These are phyloP conservation scores for Thelonectria olida DNA, from an alignment of 2,329 filamentous ascomycete species.

Conservation along the genomic window DNA sequence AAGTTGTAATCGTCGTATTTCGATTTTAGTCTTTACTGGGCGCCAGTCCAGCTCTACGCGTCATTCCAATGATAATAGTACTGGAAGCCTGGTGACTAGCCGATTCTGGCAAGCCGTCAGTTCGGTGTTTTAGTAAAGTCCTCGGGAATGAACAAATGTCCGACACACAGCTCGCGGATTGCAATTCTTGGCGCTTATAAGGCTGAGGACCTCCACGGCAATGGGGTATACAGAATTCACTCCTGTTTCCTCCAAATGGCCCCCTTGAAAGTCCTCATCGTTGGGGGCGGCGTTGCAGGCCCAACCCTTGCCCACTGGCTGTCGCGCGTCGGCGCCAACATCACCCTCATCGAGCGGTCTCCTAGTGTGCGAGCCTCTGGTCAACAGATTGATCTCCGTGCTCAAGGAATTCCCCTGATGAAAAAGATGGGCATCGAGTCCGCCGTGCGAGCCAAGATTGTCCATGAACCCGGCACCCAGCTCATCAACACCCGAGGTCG, in stretches of 20 bases:
- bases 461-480: constrained; percentile 59
- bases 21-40: too few relatives aligned
- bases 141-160: too few relatives aligned
- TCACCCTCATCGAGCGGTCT: constrained; percentile 52
- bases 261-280: constrained; percentile 41
- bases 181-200: too few relatives aligned
- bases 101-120: too few relatives aligned
- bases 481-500: constrained; percentile 54
- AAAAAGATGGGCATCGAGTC: constrained; percentile 41
- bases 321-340: constrained; percentile 37
- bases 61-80: too few relatives aligned
- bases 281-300: constrained; percentile 46
- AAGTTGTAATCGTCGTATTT: too few relatives aligned
- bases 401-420: constrained; percentile 59
- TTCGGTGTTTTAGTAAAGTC: too few relatives aligned
- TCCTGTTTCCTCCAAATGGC: constrained; percentile 12
- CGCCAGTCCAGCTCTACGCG: too few relatives aligned
- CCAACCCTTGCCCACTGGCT: constrained; percentile 44
- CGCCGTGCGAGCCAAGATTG: constrained; percentile 37
- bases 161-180: too few relatives aligned
- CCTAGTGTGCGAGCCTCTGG: constrained; percentile 56
- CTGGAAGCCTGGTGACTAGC: too few relatives aligned
- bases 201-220: too few relatives aligned
- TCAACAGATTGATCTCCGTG: constrained; percentile 64
- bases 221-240: too few relatives aligned